Conservation (phyloP, 495 filamentous ascomycete genomes). For the Lasiosphaeria miniovina region DNA sequence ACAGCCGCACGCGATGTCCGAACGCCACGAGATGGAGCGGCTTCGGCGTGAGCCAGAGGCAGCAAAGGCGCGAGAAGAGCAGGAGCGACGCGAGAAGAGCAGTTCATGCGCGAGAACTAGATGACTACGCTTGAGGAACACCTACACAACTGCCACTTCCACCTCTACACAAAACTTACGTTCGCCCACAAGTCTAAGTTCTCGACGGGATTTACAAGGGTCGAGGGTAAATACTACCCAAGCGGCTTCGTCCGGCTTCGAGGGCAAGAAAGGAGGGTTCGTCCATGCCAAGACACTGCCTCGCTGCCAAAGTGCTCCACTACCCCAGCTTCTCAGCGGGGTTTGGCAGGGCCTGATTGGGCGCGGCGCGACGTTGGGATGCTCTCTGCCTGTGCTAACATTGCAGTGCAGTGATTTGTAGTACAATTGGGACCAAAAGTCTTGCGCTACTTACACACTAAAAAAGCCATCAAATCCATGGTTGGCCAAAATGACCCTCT, state of each 20-base stretch:
- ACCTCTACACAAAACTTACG: conserved; percentile 6
- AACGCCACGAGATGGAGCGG: not conserved
- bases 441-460: no score
- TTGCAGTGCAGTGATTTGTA: no score
- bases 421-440: no score
- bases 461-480: no score
- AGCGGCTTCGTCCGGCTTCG: conserved; percentile 3
- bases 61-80: conserved; percentile 1
- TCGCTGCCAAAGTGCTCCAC: no score
- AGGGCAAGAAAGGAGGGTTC: no score
- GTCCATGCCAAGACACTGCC: no score
- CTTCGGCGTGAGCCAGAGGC: not conserved
- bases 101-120: conserved; percentile 3
- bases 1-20: not conserved
- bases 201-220: conserved; percentile 7
- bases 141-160: conserved; percentile 5
- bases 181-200: conserved; percentile 2
- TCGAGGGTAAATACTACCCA: conserved; percentile 5
- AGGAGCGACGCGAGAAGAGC: not conserved
- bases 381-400: no score
- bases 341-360: no score
- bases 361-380: no score
- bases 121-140: conserved; percentile 4
- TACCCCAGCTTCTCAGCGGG: no score
- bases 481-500: no score